These are phyloP conservation scores for Arthrinium phaeospermum DNA, from an alignment of 2,329 filamentous ascomycete species.

Conservation along the genomic window DNA sequence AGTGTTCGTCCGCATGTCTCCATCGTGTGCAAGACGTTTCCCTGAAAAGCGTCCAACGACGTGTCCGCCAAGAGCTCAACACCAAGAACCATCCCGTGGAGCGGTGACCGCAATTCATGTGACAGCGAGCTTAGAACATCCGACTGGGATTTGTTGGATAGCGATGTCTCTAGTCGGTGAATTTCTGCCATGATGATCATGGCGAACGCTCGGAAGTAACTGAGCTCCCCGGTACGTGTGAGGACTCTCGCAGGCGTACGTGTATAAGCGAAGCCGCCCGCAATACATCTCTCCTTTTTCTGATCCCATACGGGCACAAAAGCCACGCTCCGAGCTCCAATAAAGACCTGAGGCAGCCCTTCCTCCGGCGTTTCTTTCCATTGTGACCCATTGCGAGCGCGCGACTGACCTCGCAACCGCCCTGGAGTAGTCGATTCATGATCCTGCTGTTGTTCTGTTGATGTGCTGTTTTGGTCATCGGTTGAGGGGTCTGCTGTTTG, in stretches of 20 bases:
- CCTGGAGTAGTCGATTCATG: background rate
- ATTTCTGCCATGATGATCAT: constrained; percentile 63
- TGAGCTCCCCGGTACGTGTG: constrained; percentile 53
- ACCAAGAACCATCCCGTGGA: constrained; percentile 64
- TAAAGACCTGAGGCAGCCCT: constrained; percentile 38
- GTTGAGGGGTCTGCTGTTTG: constrained; percentile 4
- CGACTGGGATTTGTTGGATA: constrained; percentile 54
- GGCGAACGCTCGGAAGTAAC: constrained; percentile 56
- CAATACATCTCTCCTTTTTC: constrained; percentile 52
- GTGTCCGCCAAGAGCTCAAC: constrained; percentile 59
- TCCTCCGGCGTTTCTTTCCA: constrained; percentile 5
- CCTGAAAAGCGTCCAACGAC: constrained; percentile 50
- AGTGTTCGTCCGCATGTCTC: constrained; percentile 57
- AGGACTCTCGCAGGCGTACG: constrained; percentile 49
- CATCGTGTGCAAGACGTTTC: constrained; percentile 53
- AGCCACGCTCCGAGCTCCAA: constrained; percentile 48
- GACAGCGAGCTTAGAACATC: constrained; percentile 65
- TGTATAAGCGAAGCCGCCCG: constrained; percentile 57
- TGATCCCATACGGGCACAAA: constrained; percentile 56
- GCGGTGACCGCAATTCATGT: constrained; percentile 65
- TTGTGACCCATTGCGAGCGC: background rate
- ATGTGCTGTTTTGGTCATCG: background rate
- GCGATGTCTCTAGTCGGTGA: constrained; percentile 45
- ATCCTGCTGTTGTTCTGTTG: background rate
- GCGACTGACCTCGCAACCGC: background rate